phyloP scores from a whole-genome alignment of 495 filamentous ascomycete species.

The Xanthoparmelia taractica region DNA sequence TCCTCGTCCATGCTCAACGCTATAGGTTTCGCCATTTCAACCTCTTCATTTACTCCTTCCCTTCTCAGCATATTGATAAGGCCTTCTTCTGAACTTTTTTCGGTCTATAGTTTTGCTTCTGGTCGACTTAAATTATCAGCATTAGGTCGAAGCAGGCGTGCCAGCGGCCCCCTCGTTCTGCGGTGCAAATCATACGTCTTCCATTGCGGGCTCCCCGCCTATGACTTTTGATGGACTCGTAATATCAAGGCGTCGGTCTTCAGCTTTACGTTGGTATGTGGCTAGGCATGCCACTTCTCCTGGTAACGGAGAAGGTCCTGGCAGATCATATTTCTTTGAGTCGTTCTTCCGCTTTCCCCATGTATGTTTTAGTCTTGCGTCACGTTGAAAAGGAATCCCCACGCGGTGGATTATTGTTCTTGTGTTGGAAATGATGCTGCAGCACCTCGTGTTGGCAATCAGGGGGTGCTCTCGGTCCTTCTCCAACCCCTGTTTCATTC shows the following conservation, averaged over 20 bases:
- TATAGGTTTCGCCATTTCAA: neutral
- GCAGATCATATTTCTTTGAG: neutral
- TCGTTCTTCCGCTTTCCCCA: neutral
- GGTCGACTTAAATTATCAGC: neutral
- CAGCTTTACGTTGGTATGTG: neutral
- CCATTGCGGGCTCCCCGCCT: neutral
- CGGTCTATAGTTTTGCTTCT: neutral
- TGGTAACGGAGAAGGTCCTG: neutral
- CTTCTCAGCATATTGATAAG: neutral
- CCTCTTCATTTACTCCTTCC: neutral
- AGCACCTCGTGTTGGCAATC: too few relatives aligned
- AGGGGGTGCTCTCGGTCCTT: too few relatives aligned
- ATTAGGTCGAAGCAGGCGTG: neutral
- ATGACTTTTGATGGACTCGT: neutral
- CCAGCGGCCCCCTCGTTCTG: neutral
- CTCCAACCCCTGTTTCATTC: too few relatives aligned
- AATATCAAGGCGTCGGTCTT: too few relatives aligned
- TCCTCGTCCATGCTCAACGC: neutral
- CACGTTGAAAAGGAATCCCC: neutral
- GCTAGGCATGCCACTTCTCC: neutral
- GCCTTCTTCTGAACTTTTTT: neutral
- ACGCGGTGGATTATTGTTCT: neutral
- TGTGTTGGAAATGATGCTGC: too few relatives aligned
- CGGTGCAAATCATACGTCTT: too few relatives aligned
- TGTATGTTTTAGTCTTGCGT: neutral